A percentile compares a stretch with the other conserved stretches of the same genome.
phyloP scores from a whole-genome alignment of 495 filamentous ascomycete genomes.

The Neurospora hispaniola region DNA sequence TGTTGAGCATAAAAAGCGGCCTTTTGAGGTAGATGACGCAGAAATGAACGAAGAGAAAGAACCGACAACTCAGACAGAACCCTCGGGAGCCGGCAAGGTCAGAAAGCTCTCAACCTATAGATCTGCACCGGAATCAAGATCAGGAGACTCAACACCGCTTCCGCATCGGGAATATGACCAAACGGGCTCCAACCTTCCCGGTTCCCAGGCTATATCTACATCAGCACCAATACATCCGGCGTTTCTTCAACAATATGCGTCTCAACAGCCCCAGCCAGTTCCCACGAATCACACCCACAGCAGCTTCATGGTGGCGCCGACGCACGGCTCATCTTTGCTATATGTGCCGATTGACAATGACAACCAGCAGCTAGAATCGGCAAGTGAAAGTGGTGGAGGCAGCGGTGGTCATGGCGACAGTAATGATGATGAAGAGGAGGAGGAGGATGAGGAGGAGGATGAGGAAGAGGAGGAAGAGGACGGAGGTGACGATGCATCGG shows the following conservation, averaged over 20 bases:
- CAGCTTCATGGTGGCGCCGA: not conserved
- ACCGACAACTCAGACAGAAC: not conserved
- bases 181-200: not conserved
- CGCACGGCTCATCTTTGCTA: not conserved
- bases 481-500: not conserved
- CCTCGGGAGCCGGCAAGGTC: not conserved
- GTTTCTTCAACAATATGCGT: not conserved
- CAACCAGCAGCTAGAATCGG: not conserved
- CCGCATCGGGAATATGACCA: not conserved
- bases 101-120: not conserved
- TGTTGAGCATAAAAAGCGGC: not conserved
- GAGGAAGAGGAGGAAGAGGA: not conserved
- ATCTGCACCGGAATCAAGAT: not conserved
- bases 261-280: not conserved
- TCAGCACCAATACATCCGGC: not conserved
- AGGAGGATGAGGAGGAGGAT: not conserved
- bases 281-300: not conserved
- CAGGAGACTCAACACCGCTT: not conserved
- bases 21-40: not conserved
- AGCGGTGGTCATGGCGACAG: not conserved
- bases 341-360: not conserved
- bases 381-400: not conserved
- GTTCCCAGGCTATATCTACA: not conserved
- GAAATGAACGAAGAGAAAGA: not conserved
- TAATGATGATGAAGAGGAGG: not conserved